These are phyloP conservation scores for Ascobolus immersus DNA, from an alignment of 495 filamentous ascomycete genomes.

Conservation along the genomic window DNA sequence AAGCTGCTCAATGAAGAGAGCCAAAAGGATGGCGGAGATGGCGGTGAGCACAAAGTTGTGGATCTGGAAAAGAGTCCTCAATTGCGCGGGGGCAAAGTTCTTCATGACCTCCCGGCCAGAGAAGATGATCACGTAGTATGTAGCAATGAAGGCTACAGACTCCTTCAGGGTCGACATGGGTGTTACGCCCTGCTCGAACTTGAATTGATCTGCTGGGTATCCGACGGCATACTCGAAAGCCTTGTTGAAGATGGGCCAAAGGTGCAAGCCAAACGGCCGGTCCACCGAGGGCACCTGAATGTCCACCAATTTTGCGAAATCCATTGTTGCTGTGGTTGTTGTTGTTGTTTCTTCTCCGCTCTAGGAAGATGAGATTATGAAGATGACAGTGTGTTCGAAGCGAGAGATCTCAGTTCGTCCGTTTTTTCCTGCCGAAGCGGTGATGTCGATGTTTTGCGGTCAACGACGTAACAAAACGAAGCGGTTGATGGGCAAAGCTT, in stretches of 20 bases:
- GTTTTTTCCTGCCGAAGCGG: no score
- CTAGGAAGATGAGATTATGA: constrained; percentile 2
- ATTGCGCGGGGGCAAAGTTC: constrained; percentile 37
- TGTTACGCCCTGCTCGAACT: constrained; percentile 37
- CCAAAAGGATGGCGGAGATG: constrained; percentile 39
- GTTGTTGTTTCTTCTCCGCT: no score
- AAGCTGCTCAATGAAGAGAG: constrained; percentile 48
- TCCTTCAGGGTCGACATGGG: constrained; percentile 47
- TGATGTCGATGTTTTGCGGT: no score
- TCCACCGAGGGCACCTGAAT: constrained; percentile 53
- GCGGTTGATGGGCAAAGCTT: constrained; percentile 17
- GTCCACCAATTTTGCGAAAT: constrained; percentile 33
- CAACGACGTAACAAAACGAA: constrained; percentile 11
- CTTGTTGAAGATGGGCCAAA: constrained; percentile 90
- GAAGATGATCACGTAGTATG: constrained; percentile 54
- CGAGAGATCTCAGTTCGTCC: no score
- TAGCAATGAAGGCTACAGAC: constrained; percentile 33
- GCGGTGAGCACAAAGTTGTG: constrained; percentile 60
- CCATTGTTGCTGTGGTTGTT: constrained; percentile 20
- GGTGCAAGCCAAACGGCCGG: constrained; percentile 64
- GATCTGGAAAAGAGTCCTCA: constrained; percentile 43
- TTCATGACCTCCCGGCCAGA: constrained; percentile 52
- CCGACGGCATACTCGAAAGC: constrained; percentile 48
- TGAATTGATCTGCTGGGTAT: constrained; percentile 43
- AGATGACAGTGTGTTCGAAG: neutral